Evolutionary conservation across 495 filamentous ascomycete genomes (phyloP), one percentile per base, ranked within the genome.

Genomic region (Xanthoparmelia taractica): DNA sequence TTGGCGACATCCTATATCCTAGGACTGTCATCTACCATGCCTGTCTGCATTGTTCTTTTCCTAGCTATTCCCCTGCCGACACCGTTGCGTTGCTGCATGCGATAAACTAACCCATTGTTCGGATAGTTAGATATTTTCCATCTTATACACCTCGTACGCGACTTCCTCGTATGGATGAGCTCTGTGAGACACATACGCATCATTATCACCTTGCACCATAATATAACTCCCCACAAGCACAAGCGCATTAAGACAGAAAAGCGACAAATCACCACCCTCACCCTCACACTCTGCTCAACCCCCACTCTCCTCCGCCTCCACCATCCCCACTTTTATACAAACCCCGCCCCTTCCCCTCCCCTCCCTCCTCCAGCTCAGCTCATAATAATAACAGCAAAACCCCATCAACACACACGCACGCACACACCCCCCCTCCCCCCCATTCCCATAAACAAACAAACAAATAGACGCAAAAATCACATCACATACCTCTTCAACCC

Each of bases 101-200:
- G 1, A 20, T 29, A 8, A 57, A 36, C 25, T 1, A 23, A 7
- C 54, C 38, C 12, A 17, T 7, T 2, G 23, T 48, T 36, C 10
- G 15, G 4, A 1, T 6, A 8, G 25, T 76, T 73, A 89, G 65
- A 89, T 81, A 76, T 87, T 80, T 73, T 92, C 87, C 68, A 91
- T 70, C 72, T 81, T 87, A 73, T 82, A 86, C 31, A 91, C 88
- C 64, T 87, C 82, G 78, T 92, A 92, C 2, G 84, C 80, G 18
- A 83, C 81, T 69, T 88, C 86, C 69, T 92, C 89, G 69, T 92
- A 92, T 31, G 89, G 90, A 81, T 92, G 89, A 29, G 84, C 81
- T 67, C 85, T 85, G 40, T 23, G 11, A 7, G 5, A 33, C 17
- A 52, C 12, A 52, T 15, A 8, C 17, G 52, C n/a, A n/a, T n/a